These are phyloP conservation scores for Botrytis hyacinthi DNA, from an alignment of 2,329 filamentous ascomycete species.

Conservation along the genomic window DNA sequence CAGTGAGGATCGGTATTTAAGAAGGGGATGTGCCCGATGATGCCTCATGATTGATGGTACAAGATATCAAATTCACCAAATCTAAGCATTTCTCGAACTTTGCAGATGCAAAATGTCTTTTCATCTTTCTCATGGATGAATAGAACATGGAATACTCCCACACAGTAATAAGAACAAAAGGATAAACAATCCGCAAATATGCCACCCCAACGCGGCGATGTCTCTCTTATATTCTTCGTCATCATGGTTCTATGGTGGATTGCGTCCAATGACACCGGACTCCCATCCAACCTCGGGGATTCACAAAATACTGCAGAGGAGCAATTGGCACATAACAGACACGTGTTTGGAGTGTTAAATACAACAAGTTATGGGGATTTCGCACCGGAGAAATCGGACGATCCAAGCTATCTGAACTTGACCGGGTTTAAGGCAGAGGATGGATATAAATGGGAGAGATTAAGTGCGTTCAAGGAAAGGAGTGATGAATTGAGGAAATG, in stretches of 20 bases:
- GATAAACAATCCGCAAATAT: conserved; percentile 23
- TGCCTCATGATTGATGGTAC: background rate
- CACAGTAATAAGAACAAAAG: background rate
- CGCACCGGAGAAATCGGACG: conserved; percentile 41
- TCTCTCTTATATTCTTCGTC: conserved; percentile 34
- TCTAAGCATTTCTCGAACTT: background rate
- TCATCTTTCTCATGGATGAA: conserved; percentile 3
- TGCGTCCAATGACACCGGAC: conserved; percentile 33
- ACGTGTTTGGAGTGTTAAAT: conserved; percentile 54
- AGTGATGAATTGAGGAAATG: conserved; percentile 61
- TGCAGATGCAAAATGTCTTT: background rate
- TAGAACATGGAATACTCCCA: conserved; percentile 7
- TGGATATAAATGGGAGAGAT: conserved; percentile 73
- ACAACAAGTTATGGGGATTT: conserved; percentile 61
- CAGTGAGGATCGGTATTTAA: conserved; percentile 2
- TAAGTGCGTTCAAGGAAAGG: conserved; percentile 63
- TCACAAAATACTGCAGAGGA: conserved; percentile 45
- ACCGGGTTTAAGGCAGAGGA: conserved; percentile 75
- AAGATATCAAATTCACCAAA: background rate
- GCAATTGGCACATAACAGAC: conserved; percentile 52
- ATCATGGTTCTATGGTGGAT: conserved; percentile 38
- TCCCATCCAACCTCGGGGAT: conserved; percentile 43
- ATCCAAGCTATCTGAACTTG: conserved; percentile 59
- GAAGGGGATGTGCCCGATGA: conserved; percentile 4
- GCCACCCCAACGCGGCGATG: conserved; percentile 34